Evolutionary conservation across 768 basidiomycete genomes (phyloP), one percentile per base, ranked within the genome.

Genomic region (Kwoniella sp.): DNA sequence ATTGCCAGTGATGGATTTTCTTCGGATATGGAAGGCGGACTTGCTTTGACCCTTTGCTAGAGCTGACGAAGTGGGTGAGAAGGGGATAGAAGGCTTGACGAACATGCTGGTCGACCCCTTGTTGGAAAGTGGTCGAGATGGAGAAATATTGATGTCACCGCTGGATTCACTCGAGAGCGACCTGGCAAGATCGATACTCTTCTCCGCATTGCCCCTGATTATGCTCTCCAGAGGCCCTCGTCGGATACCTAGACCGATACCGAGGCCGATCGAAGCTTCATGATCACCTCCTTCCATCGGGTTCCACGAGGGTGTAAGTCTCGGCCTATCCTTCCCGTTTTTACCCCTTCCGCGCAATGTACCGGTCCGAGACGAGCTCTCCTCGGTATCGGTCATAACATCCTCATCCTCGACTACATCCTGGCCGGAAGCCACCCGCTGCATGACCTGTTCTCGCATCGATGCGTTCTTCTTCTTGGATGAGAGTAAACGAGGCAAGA

Each of bases 401-500:
- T 67, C 67, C n/a, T 64, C 67, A 37, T 67, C 62, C 12, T 57
- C 57, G 6, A 33, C n/a, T 1, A 13, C 24, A 1, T 27, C 56
- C 21, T 46, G 12, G 9, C 33, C 52, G 9, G 51, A 44, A 10
- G 10, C 40, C 7, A 19, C 40, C 3, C 40, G 54, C 36, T 22
- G 36, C n/a, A 53, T 29, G 36, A 21, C 17, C 22, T 55, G 57
- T 54, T 46, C 46, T 24, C 51, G n/a, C 21, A n/a, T 37, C 2
- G 55, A 46, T 13, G 30, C 13, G 17, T 17, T 52, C n/a, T 64
- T 61, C 59, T 70, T 71, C 58, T 50, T 67, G 10, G 63, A 64
- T 4, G 68, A 71, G 27, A 72, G 33, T n/a, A 75, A 44, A 7
- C 71, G 62, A 17, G 73, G 71, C 15, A 73, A 40, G 50, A 76